phyloP scores from a whole-genome alignment of 1,139 yeast species.

The Yamadazyma mexicana region DNA sequence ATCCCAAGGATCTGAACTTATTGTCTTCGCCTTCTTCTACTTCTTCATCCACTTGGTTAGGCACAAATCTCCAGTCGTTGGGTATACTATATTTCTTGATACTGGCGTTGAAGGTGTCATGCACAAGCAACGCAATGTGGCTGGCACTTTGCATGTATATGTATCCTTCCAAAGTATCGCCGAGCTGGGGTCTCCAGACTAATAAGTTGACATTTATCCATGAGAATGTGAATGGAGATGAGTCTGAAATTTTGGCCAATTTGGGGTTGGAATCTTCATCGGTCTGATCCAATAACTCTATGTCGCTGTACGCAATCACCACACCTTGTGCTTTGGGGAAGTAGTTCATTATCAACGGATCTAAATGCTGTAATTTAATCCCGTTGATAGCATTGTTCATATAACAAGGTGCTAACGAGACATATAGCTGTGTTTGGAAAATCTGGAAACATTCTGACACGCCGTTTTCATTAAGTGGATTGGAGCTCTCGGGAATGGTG shows the following conservation, averaged over 20 bases:
- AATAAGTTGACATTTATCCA: constrained; percentile 87
- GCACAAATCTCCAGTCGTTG: constrained; percentile 75
- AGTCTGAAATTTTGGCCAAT: constrained; percentile 69
- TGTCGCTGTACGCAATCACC: constrained; percentile 72
- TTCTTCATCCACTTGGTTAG: constrained; percentile 67
- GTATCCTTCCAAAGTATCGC: constrained; percentile 83
- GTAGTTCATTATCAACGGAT: constrained; percentile 84
- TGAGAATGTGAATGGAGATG: constrained; percentile 83
- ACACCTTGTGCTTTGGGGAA: constrained; percentile 76
- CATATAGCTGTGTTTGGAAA: constrained; percentile 65
- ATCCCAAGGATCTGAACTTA: constrained; percentile 63
- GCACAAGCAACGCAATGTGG: constrained; percentile 86
- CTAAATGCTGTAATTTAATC: constrained; percentile 81
- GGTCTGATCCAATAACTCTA: constrained; percentile 37
- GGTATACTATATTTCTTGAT: constrained; percentile 86
- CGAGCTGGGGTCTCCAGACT: constrained; percentile 86
- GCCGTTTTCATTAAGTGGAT: constrained; percentile 38
- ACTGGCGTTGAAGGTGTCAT: constrained; percentile 93
- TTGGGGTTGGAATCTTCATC: constrained; percentile 30
- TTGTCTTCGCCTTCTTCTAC: constrained; percentile 15
- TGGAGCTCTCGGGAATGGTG: constrained; percentile 29
- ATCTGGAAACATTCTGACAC: constrained; percentile 65
- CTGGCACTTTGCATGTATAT: constrained; percentile 92
- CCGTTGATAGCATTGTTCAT: constrained; percentile 71
- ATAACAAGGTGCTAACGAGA: constrained; percentile 84